Evolutionary conservation across 1,284 basidiomycete genomes (phyloP), one percentile per base, ranked within the genome.

Genomic region (Marasmius fiardii): DNA sequence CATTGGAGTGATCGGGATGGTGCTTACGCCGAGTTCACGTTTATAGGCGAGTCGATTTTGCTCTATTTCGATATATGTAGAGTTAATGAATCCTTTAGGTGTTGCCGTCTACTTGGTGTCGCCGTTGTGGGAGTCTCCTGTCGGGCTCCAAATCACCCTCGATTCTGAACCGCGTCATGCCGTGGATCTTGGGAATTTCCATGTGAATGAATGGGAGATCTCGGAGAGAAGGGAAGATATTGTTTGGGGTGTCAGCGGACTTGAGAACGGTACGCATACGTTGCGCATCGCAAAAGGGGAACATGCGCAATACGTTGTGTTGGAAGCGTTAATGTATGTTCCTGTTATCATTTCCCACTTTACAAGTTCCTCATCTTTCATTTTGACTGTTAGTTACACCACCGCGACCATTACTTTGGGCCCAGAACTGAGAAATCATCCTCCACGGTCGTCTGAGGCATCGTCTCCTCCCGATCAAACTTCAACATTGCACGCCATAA

Each of bases 51-150:
- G 64, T 52, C 14, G 6, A 44, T 7, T 20, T 24, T 24, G 35
- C 12, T 48, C 34, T 16, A 33, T n/a, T 39, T 43, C 43, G 26
- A 43, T 31, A 21, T 23, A 21, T n/a, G 45, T 21, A 20, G 23
- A 24, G 45, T 26, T 56, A 23, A 28, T 34, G 24, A 50, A 43
- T 21, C 24, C 56, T 8, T 43, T 49, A 75, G 75, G 75, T 47
- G 67, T 71, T 18, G 72, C 70, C 7, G 64, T 74, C 4, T 73
- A 72, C 58, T 73, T 70, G 52, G 59, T 65, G 44, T 65, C 71
- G 1, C 67, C 72, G 12, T 62, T 65, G 1, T 74, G 71, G 70
- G 68, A 71, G 6, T 71, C 67, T 53, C 41, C 56, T 28, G 67
- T 72, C 18, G n/a, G 41, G 64, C 61, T 31, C 65, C 65, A 11